These are phyloP conservation scores for Phylloporus arenicola DNA, from an alignment of 768 basidiomycete genomes.

Conservation along the genomic window DNA sequence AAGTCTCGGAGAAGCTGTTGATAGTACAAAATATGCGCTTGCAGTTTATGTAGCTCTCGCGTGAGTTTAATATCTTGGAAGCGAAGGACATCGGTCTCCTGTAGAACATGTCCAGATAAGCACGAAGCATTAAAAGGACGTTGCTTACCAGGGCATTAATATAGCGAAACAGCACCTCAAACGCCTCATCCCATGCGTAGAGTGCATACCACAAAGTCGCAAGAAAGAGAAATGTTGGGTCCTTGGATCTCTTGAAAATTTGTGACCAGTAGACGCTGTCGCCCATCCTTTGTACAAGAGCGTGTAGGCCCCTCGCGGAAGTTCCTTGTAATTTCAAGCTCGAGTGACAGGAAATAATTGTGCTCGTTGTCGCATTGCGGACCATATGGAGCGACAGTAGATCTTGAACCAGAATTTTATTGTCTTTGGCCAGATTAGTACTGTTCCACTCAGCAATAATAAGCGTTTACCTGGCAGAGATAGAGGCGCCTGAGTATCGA, in stretches of 20 bases:
- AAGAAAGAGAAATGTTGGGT: constrained; percentile 31
- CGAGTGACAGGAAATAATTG: constrained; percentile 33
- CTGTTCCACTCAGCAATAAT: not conserved
- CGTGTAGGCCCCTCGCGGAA: constrained; percentile 23
- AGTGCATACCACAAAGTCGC: constrained; percentile 53
- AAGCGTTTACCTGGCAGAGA: constrained; percentile 13
- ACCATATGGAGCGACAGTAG: constrained; percentile 37
- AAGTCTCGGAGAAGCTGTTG: constrained; percentile 51
- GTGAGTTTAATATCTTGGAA: constrained; percentile 42
- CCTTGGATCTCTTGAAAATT: constrained; percentile 24
- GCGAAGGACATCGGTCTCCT: constrained; percentile 44
- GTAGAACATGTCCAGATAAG: not conserved
- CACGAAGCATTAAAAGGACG: not conserved
- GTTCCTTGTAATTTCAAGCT: constrained; percentile 14
- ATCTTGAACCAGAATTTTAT: constrained; percentile 27
- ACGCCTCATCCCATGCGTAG: constrained; percentile 58
- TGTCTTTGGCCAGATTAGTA: constrained; percentile 4
- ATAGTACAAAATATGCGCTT: constrained; percentile 52
- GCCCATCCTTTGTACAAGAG: constrained; percentile 22
- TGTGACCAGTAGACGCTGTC: constrained; percentile 35
- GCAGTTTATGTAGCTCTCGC: constrained; percentile 50
- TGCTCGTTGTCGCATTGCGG: constrained; percentile 28
- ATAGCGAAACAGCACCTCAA: constrained; percentile 46
- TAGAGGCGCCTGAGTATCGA: constrained; percentile 31
- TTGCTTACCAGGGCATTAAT: constrained; percentile 42